Conservation (phyloP, 805 yeast genomes). For the Pichia insulana region DNA sequence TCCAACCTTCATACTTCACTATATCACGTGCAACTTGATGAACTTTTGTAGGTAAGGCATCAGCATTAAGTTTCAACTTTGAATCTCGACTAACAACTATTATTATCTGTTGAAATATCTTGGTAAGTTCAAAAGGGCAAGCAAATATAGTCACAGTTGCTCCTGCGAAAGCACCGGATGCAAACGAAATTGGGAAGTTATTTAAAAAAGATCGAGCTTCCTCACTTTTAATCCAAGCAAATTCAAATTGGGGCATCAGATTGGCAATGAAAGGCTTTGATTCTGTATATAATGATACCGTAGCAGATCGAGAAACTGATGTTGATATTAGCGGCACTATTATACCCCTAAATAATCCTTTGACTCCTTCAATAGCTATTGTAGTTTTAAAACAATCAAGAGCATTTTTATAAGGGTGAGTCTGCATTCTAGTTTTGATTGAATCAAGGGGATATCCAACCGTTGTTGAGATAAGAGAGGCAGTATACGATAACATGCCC, state of each 20-base stretch:
- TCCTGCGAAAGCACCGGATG: constrained; percentile 64
- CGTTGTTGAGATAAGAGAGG: constrained; percentile 55
- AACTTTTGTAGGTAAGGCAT: constrained; percentile 25
- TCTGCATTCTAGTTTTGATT: constrained; percentile 81
- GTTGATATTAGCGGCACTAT: constrained; percentile 65
- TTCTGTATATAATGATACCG: constrained; percentile 54
- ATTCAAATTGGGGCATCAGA: neutral
- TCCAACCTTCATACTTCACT: constrained; percentile 47
- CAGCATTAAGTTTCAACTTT: constrained; percentile 12
- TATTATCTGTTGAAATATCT: constrained; percentile 71
- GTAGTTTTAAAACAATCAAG: constrained; percentile 52
- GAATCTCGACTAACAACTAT: constrained; percentile 31
- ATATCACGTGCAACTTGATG: constrained; percentile 44
- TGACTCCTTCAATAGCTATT: constrained; percentile 49
- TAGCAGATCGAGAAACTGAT: constrained; percentile 54
- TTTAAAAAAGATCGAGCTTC: constrained; percentile 17
- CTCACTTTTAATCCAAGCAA: neutral
- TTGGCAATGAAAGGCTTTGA: constrained; percentile 35
- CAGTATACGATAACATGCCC: constrained; percentile 51
- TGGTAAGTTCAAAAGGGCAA: constrained; percentile 81
- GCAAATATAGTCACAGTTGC: constrained; percentile 53
- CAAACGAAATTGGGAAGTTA: constrained; percentile 38
- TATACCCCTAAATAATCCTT: constrained; percentile 70
- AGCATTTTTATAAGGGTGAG: constrained; percentile 53
- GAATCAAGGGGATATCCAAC: constrained; percentile 84